Conservation (phyloP, 306 rosid species). For the Glycine soja region DNA sequence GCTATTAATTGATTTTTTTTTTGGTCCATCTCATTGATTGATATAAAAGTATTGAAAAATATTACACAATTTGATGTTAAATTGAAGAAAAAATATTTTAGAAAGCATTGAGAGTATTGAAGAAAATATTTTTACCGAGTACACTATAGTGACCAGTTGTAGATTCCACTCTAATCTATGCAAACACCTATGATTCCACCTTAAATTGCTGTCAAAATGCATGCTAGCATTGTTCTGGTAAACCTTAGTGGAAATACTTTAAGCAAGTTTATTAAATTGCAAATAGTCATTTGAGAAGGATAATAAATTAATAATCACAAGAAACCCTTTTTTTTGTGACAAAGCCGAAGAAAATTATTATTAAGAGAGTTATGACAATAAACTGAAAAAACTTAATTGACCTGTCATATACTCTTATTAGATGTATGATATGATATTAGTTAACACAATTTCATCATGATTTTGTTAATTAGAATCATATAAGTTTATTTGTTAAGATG, state of each 20-base stretch:
- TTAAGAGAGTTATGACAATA: too few relatives aligned
- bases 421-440: too few relatives aligned
- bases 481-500: too few relatives aligned
- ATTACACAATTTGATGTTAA: not conserved
- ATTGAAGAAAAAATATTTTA: not conserved
- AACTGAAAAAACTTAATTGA: too few relatives aligned
- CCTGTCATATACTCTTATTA: too few relatives aligned
- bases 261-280: conserved; percentile 37
- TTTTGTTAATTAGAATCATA: too few relatives aligned
- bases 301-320: not conserved
- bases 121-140: conserved; percentile 58
- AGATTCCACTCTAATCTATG: conserved; percentile 66
- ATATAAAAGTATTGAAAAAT: not conserved
- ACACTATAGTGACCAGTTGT: conserved; percentile 29
- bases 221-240: conserved; percentile 62
- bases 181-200: conserved; percentile 55
- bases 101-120: too few relatives aligned
- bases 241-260: conserved; percentile 63
- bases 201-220: conserved; percentile 63
- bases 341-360: not conserved
- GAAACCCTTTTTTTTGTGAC: too few relatives aligned
- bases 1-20: not conserved
- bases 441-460: too few relatives aligned
- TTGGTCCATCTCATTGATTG: too few relatives aligned
- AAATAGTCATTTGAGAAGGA: not conserved